Conservation (phyloP, 108 stramenopile genomes). For the Schizochytrium sp. region DNA sequence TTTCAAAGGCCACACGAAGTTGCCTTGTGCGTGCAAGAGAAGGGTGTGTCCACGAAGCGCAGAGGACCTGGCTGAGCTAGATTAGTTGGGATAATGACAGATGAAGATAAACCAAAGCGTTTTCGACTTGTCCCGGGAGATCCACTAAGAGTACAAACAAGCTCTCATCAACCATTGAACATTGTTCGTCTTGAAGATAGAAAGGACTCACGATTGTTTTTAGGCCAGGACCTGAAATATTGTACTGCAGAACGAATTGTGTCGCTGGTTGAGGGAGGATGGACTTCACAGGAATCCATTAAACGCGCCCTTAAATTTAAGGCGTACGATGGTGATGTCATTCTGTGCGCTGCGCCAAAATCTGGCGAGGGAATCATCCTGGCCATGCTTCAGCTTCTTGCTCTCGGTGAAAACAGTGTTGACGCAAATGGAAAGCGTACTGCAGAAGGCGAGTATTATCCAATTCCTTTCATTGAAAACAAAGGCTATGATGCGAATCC, state of each 20-base stretch:
- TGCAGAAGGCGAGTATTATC: background rate
- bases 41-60: too few relatives aligned
- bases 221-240: conserved; percentile 13
- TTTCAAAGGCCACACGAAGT: too few relatives aligned
- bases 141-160: too few relatives aligned
- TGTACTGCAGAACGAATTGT: conserved; percentile 16
- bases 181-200: background rate
- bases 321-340: conserved; percentile 26
- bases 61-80: too few relatives aligned
- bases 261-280: background rate
- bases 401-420: conserved; percentile 18
- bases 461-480: conserved; percentile 36
- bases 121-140: background rate
- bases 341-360: conserved; percentile 18
- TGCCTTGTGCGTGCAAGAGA: too few relatives aligned
- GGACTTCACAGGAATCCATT: background rate
- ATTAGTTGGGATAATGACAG: too few relatives aligned
- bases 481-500: conserved; percentile 17
- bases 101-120: background rate
- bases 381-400: conserved; percentile 48
- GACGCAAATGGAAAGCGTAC: conserved; percentile 12
- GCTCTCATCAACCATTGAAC: too few relatives aligned
- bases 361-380: conserved; percentile 49
- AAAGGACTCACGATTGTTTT: background rate
- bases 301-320: conserved; percentile 30